Evolutionary conservation across 2,329 filamentous ascomycete genomes (phyloP), one percentile per base, ranked within the genome.

Genomic region (Neonectria magnoliae): DNA sequence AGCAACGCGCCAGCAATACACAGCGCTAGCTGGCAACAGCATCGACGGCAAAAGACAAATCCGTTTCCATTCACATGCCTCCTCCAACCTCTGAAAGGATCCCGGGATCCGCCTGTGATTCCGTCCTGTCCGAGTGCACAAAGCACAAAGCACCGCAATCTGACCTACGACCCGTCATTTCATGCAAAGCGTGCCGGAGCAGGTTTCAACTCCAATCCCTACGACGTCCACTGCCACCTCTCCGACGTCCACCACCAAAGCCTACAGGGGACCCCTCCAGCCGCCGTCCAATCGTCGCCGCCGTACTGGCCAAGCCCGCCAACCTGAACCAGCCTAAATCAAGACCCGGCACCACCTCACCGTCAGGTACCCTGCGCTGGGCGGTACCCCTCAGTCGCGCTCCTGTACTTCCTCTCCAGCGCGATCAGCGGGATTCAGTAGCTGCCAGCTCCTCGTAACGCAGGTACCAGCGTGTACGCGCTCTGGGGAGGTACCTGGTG

Each of bases 271-370:
- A 44, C 38, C 33, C 59, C 52, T 57, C 62, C 62, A 55, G 36
- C 10, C 47, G 45, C 53, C 48, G 51, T 59, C 69, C 70, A 68
- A 70, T 67, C 68, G 64, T 60, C 47, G 63, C 41, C 45, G 63
- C 45, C 54, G 68, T 62, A 57, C 47, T 64, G 64, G 64, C 66
- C 71, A 71, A 70, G 68, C 57, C 68, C 64, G 65, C 66, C 70
- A 68, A 74, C 71, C 70, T 74, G 71, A 74, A 73, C 71, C 68
- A 73, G 68, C 65, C 70, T 73, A 72, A 70, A 13, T 53, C 47
- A 60, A 45, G 54, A 48, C 60, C 60, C 62, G 62, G 58, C 60
- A 57, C 44, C 58, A 67, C 47, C 68, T 68, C 66, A 70, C 71
- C 61, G 60, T 69, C 60, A 71, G 57, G 71, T 73, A 73, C 55